Evolutionary conservation across 2,329 filamentous ascomycete genomes (phyloP), one percentile per base, ranked within the genome.

Genomic region (Colletotrichum cuscutae): DNA sequence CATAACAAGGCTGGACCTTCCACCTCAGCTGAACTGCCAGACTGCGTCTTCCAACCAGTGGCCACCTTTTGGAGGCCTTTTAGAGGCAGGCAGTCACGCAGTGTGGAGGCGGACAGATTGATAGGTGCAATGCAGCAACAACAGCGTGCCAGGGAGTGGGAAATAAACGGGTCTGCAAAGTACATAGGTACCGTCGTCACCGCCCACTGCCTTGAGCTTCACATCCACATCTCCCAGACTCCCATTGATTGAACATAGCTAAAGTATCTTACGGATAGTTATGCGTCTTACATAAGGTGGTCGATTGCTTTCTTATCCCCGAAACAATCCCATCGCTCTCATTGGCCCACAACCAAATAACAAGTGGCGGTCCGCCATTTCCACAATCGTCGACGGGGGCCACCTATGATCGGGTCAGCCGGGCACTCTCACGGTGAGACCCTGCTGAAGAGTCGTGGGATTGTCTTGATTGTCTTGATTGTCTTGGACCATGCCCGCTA

Each of bases 361-460:
- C 53, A 26, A n/a, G 37, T 26, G 46, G 59, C 32, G 28, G 54
- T 58, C 62, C 52, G 56, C 68, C 42, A 52, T 61, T 22, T 37
- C 35, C 46, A 42, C 68, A 24, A 30, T 24, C 13, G 42, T 35
- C 26, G 24, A 37, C n/a, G 37, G 52, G 19, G 56, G 35, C 57
- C 65, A 49, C 42, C 42, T 22, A 30, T 64, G 65, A 56, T 59
- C 70, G 60, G 70, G 70, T 70, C 70, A 72, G 66, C 70, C 66
- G 70, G 69, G n/a, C 66, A 56, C 65, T 56, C 32, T 54, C 65
- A 72, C 66, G 70, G 70, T 54, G 59, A 28, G 65, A 35, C 59
- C 65, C 35, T 70, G 65, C 70, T 72, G 66, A 57, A 60, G 46
- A 59, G 22, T 57, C 32, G 35, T 65, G 30, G 62, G 32, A 42